A percentile compares a stretch with the other conserved stretches of the same genome.
Conservation (phyloP, 2,329 filamentous ascomycete genomes). For the Talaromyces sp. region DNA sequence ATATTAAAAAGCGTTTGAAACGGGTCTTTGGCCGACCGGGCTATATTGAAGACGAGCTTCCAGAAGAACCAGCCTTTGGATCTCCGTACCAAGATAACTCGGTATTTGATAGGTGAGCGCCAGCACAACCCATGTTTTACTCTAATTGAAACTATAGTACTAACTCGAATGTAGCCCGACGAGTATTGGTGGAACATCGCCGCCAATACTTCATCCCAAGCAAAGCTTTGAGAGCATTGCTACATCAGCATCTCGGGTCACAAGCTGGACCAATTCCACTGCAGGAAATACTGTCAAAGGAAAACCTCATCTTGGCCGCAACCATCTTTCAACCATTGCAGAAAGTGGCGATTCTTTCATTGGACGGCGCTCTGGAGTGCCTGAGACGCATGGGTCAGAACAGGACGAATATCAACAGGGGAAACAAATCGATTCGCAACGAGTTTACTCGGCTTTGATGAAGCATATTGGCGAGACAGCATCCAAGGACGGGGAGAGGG, state of each 20-base stretch:
- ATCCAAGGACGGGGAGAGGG: slow-evolving; percentile 18
- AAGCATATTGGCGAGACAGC: slow-evolving; percentile 31
- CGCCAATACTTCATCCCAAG: slow-evolving; percentile 20
- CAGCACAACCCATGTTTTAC: background rate
- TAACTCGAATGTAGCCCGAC: background rate
- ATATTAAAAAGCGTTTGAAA: slow-evolving; percentile 39
- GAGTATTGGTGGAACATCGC: slow-evolving; percentile 13
- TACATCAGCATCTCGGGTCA: slow-evolving; percentile 41
- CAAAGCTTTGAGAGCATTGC: slow-evolving; percentile 30
- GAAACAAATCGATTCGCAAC: slow-evolving; percentile 31
- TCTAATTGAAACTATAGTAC: background rate
- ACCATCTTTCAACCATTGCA: slow-evolving; percentile 41
- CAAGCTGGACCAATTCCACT: slow-evolving; percentile 47
- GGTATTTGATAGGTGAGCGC: slow-evolving; percentile 11
- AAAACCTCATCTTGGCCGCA: slow-evolving; percentile 27
- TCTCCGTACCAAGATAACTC: slow-evolving; percentile 20
- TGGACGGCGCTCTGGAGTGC: slow-evolving; percentile 22
- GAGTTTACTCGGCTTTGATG: slow-evolving; percentile 42
- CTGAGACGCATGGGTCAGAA: background rate
- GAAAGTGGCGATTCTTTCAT: slow-evolving; percentile 30
- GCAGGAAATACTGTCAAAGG: slow-evolving; percentile 36
- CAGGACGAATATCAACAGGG: slow-evolving; percentile 8
- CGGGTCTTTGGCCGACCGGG: slow-evolving; percentile 35
- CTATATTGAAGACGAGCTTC: slow-evolving; percentile 15
- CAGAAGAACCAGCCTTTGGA: slow-evolving; percentile 21